Conservation (phyloP, 257 asterid species). For the Dorcoceras hygrometricum region DNA sequence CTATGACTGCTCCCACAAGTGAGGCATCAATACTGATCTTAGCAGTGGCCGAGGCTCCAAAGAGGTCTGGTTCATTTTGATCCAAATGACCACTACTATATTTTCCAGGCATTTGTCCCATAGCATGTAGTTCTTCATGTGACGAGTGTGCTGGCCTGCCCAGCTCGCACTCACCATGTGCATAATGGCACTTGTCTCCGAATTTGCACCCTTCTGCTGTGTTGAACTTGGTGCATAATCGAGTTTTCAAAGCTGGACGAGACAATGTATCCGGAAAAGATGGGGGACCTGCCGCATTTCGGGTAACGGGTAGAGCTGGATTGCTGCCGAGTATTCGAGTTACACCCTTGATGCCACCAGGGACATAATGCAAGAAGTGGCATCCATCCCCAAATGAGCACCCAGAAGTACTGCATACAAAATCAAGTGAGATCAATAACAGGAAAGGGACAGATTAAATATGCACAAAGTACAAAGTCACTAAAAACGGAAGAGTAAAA, state of each 20-base stretch:
- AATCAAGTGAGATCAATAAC: slow-evolving; percentile 17
- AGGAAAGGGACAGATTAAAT: background rate
- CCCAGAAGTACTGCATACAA: slow-evolving; percentile 58
- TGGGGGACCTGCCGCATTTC: slow-evolving; percentile 46
- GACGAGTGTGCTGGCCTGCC: slow-evolving; percentile 47
- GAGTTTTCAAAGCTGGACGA: slow-evolving; percentile 58
- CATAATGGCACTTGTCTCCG: slow-evolving; percentile 73
- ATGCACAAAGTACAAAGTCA: background rate
- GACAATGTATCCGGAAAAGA: slow-evolving; percentile 55
- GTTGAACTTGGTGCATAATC: slow-evolving; percentile 61
- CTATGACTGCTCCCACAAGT: slow-evolving; percentile 71
- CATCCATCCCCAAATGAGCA: slow-evolving; percentile 82
- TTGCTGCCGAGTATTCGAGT: slow-evolving; percentile 74
- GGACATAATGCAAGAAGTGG: slow-evolving; percentile 81
- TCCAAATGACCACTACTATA: slow-evolving; percentile 48
- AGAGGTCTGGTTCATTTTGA: slow-evolving; percentile 36
- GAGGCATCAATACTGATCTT: slow-evolving; percentile 79
- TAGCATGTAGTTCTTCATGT: slow-evolving; percentile 52
- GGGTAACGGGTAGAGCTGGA: slow-evolving; percentile 57
- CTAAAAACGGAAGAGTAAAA: background rate
- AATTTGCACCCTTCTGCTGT: slow-evolving; percentile 78
- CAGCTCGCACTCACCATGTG: slow-evolving; percentile 79
- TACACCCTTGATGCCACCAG: slow-evolving; percentile 86
- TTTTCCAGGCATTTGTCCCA: slow-evolving; percentile 43
- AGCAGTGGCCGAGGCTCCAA: slow-evolving; percentile 75